Base-by-base conservation (phyloP, 106 monocot species). In the Phalaenopsis aphrodite region DNA sequence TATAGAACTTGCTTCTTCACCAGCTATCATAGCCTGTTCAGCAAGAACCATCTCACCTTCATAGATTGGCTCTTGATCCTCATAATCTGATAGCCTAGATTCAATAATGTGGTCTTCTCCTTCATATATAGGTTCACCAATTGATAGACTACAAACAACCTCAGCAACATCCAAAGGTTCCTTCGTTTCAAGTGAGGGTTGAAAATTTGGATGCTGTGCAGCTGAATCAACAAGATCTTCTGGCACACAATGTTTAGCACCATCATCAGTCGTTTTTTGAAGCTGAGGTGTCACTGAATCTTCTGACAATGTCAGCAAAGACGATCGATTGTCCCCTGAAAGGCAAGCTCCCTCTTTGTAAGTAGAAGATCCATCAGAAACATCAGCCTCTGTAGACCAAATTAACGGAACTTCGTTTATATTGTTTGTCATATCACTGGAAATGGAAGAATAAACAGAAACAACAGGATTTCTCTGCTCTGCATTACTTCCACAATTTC, bases 21-120 rank as follows among this genome's bases (percentile, higher is more conserved):
- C 82, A 42, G 36, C 83, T 76, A 83, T 87, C 24, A 79, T 85
- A 86, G 85, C 80, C 76, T 93, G 87, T 57, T 91, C 84, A 75
- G 93, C 90, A 79, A 95, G 92, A 88, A 91, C 79, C 66, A 88
- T 74, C 85, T 99, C 95, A 72, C 99, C 99, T 88, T 95, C 95
- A 87, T 99, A 99, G 18, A 95, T 79, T 77, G 95, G 93, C 79
- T 99, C 99, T 24, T 42, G 81, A 80, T 87, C 87, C 80, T 88
- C 84, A 86, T 82, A 91, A 43, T 17, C 64, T n/a, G 80, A 19
- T 77, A 76, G 18, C 56, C 76, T 81, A 79, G 88, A 83, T 81
- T 88, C 89, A 86, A 88, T 82, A 57, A 93, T 87, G 78, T 85
- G 81, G 68, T 99, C 99, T 83, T 95, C 99, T 75, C 99, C 99